Conservation (phyloP, 2,329 filamentous ascomycete genomes). For the Sclerotinia subarctica region DNA sequence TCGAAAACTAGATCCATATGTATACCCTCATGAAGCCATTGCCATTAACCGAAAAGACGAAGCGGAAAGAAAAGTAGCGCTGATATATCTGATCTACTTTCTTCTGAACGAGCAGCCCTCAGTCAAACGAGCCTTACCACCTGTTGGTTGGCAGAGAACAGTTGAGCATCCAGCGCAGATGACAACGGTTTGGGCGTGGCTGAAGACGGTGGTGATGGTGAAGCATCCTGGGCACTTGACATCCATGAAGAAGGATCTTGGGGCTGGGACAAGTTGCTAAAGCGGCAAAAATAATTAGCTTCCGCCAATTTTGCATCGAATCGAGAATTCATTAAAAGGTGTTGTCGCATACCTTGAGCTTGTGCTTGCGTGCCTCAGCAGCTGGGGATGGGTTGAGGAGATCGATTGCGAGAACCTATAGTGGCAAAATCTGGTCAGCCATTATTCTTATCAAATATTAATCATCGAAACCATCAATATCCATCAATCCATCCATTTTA, state of each 20-base stretch:
- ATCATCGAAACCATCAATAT: constrained; percentile 18
- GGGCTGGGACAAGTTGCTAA: constrained; percentile 88
- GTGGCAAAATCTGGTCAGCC: constrained; percentile 48
- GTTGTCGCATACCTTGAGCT: constrained; percentile 83
- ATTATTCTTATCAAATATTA: constrained; percentile 29
- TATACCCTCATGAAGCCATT: constrained; percentile 34
- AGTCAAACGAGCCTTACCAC: constrained; percentile 97
- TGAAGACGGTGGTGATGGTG: constrained; percentile 99
- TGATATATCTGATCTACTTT: constrained; percentile 72
- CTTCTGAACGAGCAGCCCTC: constrained; percentile 99
- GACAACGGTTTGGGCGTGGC: constrained; percentile 99
- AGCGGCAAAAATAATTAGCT: constrained; percentile 20
- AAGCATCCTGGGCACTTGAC: constrained; percentile 99
- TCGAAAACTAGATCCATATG: constrained; percentile 28
- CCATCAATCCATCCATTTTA: constrained; percentile 31
- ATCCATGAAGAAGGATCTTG: constrained; percentile 99
- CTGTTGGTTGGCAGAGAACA: constrained; percentile 98
- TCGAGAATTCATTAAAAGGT: not conserved
- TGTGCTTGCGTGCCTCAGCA: constrained; percentile 99
- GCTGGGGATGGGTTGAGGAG: constrained; percentile 98
- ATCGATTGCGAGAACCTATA: constrained; percentile 99
- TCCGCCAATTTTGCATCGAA: not conserved
- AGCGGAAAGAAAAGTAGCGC: constrained; percentile 42
- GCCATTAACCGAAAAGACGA: constrained; percentile 33
- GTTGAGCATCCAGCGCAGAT: constrained; percentile 99